Evolutionary conservation across 2,329 filamentous ascomycete species (phyloP).

Genomic region (Grosmannia penicillata): DNA sequence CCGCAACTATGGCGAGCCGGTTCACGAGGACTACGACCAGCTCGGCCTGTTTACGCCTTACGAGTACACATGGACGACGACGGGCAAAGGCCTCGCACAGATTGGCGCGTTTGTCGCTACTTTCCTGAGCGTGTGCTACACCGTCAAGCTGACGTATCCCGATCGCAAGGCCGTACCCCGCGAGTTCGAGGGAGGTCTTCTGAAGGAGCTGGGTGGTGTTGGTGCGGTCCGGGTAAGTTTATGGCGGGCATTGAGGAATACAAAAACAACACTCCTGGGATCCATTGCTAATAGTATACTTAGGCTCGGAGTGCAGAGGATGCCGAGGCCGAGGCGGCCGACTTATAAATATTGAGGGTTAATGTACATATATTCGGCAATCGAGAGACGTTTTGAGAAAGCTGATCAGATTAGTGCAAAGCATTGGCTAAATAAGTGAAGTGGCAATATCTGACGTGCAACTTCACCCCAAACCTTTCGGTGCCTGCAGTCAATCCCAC

Average conservation of each 20-base stretch:
- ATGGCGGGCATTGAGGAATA: neutral
- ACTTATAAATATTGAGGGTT: too few relatives aligned
- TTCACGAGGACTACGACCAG: constrained; percentile 92
- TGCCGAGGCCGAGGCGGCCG: constrained; percentile 1
- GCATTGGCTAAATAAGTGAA: too few relatives aligned
- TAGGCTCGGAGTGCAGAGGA: constrained; percentile 1
- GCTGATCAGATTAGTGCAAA: too few relatives aligned
- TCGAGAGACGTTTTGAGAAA: too few relatives aligned
- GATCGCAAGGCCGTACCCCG: constrained; percentile 55
- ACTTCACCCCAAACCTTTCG: too few relatives aligned
- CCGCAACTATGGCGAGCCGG: constrained; percentile 89
- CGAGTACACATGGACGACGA: constrained; percentile 70
- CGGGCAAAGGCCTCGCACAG: constrained; percentile 55
- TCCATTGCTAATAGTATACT: neutral
- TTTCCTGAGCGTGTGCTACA: constrained; percentile 50
- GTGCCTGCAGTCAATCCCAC: too few relatives aligned
- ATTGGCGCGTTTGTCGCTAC: constrained; percentile 50
- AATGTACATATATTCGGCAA: too few relatives aligned
- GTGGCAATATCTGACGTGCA: too few relatives aligned
- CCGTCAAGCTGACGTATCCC: constrained; percentile 55
- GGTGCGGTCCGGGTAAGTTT: constrained; percentile 44
- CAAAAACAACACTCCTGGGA: neutral
- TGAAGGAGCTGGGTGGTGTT: constrained; percentile 59
- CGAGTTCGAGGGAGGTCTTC: constrained; percentile 57
- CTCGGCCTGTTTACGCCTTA: constrained; percentile 80